A percentile compares a stretch with the other conserved stretches of the same genome.
These are phyloP conservation scores for Suhomyces chickasaworum DNA, from an alignment of 1,139 yeast genomes.

Conservation along the genomic window DNA sequence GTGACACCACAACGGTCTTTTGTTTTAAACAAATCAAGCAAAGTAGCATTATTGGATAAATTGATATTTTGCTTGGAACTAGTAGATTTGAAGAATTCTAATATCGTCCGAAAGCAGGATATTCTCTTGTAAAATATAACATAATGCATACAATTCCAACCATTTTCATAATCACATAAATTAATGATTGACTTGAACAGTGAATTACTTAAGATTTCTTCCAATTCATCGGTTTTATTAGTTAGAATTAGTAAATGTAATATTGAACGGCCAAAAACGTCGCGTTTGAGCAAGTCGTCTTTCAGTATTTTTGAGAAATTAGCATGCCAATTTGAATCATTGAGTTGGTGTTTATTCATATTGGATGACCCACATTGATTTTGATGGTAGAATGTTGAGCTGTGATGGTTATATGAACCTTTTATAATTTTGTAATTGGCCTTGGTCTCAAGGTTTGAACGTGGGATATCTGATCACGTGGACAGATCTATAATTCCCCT, in stretches of 20 bases:
- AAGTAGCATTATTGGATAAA: slow-evolving; percentile 23
- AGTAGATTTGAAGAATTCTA: slow-evolving; percentile 33
- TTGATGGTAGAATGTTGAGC: not conserved
- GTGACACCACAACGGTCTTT: slow-evolving; percentile 71
- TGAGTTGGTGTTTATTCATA: slow-evolving; percentile 9
- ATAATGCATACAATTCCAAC: slow-evolving; percentile 82
- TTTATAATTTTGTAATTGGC: not conserved
- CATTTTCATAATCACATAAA: slow-evolving; percentile 69
- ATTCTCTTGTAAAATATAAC: slow-evolving; percentile 62
- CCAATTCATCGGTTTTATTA: slow-evolving; percentile 51
- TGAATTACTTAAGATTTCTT: slow-evolving; percentile 49
- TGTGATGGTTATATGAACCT: not conserved
- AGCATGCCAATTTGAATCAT: slow-evolving; percentile 3
- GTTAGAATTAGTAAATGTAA: slow-evolving; percentile 59
- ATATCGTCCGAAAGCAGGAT: slow-evolving; percentile 53
- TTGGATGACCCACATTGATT: slow-evolving; percentile 13
- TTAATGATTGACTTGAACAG: slow-evolving; percentile 38
- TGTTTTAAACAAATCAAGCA: slow-evolving; percentile 46
- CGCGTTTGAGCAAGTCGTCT: slow-evolving; percentile 53
- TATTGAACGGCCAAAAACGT: slow-evolving; percentile 72
- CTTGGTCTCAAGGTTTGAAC: slow-evolving; percentile 1
- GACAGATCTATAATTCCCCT: no score
- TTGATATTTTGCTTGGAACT: slow-evolving; percentile 18
- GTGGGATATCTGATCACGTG: slow-evolving; percentile 7
- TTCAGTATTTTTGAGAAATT: slow-evolving; percentile 36